Conservation (phyloP, 495 filamentous ascomycete genomes). For the Podospora didyma region DNA sequence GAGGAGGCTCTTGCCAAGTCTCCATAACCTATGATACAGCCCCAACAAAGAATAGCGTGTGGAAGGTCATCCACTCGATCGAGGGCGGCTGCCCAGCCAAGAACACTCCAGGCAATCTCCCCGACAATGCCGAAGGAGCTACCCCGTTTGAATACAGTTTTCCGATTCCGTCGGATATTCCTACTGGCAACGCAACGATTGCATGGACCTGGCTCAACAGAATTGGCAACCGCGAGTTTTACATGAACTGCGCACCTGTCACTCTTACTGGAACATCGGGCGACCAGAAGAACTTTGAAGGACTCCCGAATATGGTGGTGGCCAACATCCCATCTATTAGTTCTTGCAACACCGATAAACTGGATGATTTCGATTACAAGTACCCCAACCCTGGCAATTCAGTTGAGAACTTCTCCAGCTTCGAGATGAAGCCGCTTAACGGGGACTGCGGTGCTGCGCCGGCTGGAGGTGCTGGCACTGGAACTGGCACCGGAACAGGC, state of each 20-base stretch:
- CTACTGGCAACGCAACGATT: conserved; percentile 60
- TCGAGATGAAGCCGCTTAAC: conserved; percentile 12
- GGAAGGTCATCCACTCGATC: conserved; percentile 79
- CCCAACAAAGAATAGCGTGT: conserved; percentile 54
- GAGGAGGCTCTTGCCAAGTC: conserved; percentile 84
- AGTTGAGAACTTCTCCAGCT: conserved; percentile 33
- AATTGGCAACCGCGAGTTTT: conserved; percentile 85
- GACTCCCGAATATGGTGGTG: conserved; percentile 74
- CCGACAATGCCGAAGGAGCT: conserved; percentile 17
- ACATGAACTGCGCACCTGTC: conserved; percentile 88
- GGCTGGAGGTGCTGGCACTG: neutral
- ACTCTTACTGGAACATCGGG: conserved; percentile 55
- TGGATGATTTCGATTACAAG: conserved; percentile 36
- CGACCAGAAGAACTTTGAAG: conserved; percentile 43
- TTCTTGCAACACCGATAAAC: conserved; percentile 50
- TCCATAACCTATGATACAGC: conserved; percentile 70
- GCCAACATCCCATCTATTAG: conserved; percentile 58
- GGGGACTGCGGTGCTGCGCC: conserved; percentile 11
- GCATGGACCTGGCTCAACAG: conserved; percentile 93
- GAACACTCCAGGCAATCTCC: conserved; percentile 38
- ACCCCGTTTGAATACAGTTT: conserved; percentile 47
- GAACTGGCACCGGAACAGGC: neutral
- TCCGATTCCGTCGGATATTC: conserved; percentile 54
- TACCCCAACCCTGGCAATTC: conserved; percentile 57
- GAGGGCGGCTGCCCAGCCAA: conserved; percentile 72